Evolutionary conservation across 2,329 filamentous ascomycete species (phyloP), one percentile per base, ranked within the genome.

Genomic region (Botrytis cinerea): DNA sequence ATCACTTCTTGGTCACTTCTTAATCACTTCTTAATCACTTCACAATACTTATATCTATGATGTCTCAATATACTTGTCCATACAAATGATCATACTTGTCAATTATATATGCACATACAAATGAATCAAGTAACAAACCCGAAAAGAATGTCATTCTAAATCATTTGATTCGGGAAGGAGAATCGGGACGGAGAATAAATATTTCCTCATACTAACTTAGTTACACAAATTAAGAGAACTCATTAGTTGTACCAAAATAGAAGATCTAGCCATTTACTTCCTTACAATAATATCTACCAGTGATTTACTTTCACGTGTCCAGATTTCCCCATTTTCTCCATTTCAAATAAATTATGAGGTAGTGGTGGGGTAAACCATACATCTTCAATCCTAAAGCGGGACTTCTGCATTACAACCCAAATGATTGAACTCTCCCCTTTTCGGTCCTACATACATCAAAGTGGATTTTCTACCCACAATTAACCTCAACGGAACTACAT

Each of bases 331-430:
- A 28, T 54, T 51, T 18, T 48, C 40, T 22, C 16, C n/a, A 35
- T 22, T 22, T 16, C 16, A 32, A 68, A 43, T 68, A 57, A 22
- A 38, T 9, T 14, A 57, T 68, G 66, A 57, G 66, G 66, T 68
- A 68, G 46, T 68, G 43, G 66, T 67, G 64, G 64, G 46, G 64
- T 16, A 40, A n/a, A 40, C 22, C 46, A 51, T 12, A 67, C 25
- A 57, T 48, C 43, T 43, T 68, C 48, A 68, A 68, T 32, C 48
- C 48, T n/a, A 57, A 57, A 54, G 48, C 35, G 66, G 66, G 48
- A 68, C 48, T 54, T 20, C 32, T 43, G 48, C n/a, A 68, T 57
- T 38, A 68, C 46, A 28, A 68, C 35, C 16, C 22, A 67, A 51
- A 54, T 25, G 14, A 18, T n/a, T 40, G 43, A 12, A 12, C 18